Conservation (phyloP, 306 rosid genomes). For the Ziziphus jujuba region DNA sequence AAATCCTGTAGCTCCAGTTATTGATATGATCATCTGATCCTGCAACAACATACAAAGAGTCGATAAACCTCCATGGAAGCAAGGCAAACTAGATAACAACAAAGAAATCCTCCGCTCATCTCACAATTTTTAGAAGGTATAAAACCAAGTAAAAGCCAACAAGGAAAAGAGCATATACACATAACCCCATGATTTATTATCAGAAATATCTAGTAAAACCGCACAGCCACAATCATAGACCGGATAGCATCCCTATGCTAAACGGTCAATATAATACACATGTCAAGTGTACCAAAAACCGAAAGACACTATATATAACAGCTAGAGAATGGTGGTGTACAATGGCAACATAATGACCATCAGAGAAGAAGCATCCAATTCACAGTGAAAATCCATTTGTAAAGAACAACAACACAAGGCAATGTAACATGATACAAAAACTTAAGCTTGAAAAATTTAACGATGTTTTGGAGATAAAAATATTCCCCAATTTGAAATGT, state of each 20-base stretch:
- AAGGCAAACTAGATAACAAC: neutral
- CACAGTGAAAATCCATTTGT: neutral
- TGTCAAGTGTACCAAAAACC: neutral
- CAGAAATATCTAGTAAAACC: no score
- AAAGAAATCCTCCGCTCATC: no score
- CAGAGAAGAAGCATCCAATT: neutral
- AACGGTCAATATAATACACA: no score
- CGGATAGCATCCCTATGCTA: no score
- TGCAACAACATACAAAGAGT: slow-evolving; percentile 38
- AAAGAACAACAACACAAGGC: neutral
- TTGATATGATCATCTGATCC: slow-evolving; percentile 70
- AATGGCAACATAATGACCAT: neutral
- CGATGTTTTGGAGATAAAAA: neutral
- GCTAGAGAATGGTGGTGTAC: neutral
- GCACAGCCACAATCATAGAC: no score
- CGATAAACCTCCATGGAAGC: slow-evolving; percentile 39
- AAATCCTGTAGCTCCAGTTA: slow-evolving; percentile 98
- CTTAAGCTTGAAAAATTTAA: neutral
- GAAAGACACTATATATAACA: neutral
- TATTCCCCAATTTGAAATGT: slow-evolving; percentile 1
- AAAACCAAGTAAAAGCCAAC: no score
- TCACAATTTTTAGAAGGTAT: no score
- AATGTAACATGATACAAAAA: slow-evolving; percentile 1
- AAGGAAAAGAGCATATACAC: no score
- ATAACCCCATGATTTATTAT: no score